Evolutionary conservation across 2,329 filamentous ascomycete species (phyloP), one percentile per base, ranked within the genome.

Genomic region (Plenodomus tracheiphilus): DNA sequence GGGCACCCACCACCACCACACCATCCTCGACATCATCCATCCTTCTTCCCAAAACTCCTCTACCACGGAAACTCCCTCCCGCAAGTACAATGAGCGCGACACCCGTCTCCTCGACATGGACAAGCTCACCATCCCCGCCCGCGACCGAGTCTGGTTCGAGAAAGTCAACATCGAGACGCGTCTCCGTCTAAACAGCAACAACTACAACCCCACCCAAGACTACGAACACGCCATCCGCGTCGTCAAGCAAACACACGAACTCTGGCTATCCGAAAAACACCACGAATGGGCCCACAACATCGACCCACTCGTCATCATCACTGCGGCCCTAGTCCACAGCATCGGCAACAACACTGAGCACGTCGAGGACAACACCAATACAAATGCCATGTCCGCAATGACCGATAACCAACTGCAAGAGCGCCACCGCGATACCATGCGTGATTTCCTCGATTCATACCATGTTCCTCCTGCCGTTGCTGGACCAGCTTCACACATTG

Each of bases 181-280:
- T n/a, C 30, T 39, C 2, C 50, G 56, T 40, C 62, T 61, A 46
- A 91, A 88, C 77, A 93, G 92, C 86, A 78, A 83, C 39, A 79
- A 82, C 54, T 90, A 90, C 74, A 90, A 95, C 72, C 82, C 84
- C 39, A 93, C 89, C 2, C 91, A 96, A 75, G 89, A 95, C 75
- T 94, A 89, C 77, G 79, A 83, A 54, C 91, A 96, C 71, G 87
- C 96, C 62, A 77, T 83, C 59, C 86, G 91, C 43, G 90, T 96
- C 17, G 76, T 90, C 22, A 77, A 79, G 13, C 79, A 91, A 19
- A 83, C 89, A 3, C 82, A 82, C 39, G 75, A 81, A 62, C 86
- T 91, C 53, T 80, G 87, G 58, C 65, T 76, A 34, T 68, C 70
- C 32, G 79, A 84, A 39, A 72, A 67, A 65, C 51, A 70, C 42